These are phyloP conservation scores for Fusarium albosuccineum DNA, from an alignment of 2,329 filamentous ascomycete genomes.

Conservation along the genomic window DNA sequence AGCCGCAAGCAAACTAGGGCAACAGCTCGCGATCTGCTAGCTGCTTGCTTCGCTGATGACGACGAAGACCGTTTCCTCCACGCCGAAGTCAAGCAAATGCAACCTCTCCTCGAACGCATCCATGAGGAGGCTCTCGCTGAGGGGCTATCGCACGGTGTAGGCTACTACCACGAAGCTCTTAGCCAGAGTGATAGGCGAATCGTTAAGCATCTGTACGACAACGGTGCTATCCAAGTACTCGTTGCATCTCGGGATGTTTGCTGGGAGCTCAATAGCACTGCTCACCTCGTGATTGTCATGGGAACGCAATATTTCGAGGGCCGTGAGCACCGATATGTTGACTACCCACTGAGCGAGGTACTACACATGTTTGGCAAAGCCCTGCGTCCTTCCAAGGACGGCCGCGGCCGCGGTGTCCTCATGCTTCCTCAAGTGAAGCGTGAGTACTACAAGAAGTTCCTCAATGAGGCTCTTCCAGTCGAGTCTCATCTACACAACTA, in stretches of 20 bases:
- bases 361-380: constrained; percentile 99
- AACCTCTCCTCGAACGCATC: constrained; percentile 83
- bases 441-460: constrained; percentile 98
- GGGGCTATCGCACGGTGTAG: constrained; percentile 91
- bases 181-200: constrained; percentile 91
- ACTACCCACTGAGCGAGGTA: constrained; percentile 94
- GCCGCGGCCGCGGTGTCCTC: constrained; percentile 88
- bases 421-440: constrained; percentile 96
- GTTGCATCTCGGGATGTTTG: constrained; percentile 85
- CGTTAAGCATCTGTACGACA: constrained; percentile 89
- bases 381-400: constrained; percentile 81
- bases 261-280: constrained; percentile 91
- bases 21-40: constrained; percentile 87
- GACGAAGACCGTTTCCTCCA: constrained; percentile 95
- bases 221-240: constrained; percentile 90
- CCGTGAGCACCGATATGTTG: constrained; percentile 94
- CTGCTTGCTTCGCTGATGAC: constrained; percentile 88
- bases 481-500: constrained; percentile 94
- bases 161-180: constrained; percentile 96
- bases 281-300: constrained; percentile 95
- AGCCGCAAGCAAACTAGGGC: constrained; percentile 92
- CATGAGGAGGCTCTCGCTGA: constrained; percentile 90
- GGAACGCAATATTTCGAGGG: constrained; percentile 98
- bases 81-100: constrained; percentile 83
- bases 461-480: constrained; percentile 94